These are phyloP conservation scores for Trichosanthes cucumerina DNA, from an alignment of 306 rosid genomes.

Conservation along the genomic window DNA sequence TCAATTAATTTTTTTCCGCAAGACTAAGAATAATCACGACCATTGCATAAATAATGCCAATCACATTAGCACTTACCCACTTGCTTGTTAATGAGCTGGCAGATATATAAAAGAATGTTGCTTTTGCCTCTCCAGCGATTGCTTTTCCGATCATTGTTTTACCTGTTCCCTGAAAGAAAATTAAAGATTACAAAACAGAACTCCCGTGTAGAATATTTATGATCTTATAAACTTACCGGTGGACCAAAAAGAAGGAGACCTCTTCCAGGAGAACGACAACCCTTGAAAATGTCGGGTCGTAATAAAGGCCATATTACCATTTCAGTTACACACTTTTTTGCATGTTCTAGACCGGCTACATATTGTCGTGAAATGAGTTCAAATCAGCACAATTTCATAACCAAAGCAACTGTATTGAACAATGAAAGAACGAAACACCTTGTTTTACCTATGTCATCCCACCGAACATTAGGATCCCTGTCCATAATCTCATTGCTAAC, in stretches of 20 bases:
- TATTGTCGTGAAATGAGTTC: slow-evolving; percentile 7
- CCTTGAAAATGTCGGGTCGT: slow-evolving; percentile 83
- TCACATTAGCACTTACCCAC: slow-evolving; percentile 57
- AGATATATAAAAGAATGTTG: slow-evolving; percentile 92
- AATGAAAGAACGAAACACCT: slow-evolving; percentile 10
- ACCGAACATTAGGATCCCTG: slow-evolving; percentile 79
- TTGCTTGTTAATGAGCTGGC: slow-evolving; percentile 95
- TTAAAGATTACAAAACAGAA: slow-evolving; percentile 18
- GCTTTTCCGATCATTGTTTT: slow-evolving; percentile 99
- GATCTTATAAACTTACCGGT: slow-evolving; percentile 55
- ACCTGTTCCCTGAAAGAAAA: slow-evolving; percentile 74
- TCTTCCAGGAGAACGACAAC: slow-evolving; percentile 92
- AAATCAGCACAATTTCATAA: slow-evolving; percentile 17
- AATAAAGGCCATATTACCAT: slow-evolving; percentile 86
- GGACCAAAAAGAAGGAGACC: slow-evolving; percentile 98
- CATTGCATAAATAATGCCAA: not conserved
- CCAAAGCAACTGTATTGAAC: slow-evolving; percentile 6
- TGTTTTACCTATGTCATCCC: slow-evolving; percentile 68
- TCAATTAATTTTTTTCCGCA: not conserved
- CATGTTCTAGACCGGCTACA: slow-evolving; percentile 86
- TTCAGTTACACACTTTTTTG: slow-evolving; percentile 73
- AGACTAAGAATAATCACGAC: not conserved
- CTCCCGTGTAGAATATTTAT: slow-evolving; percentile 3
- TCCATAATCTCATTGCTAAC: slow-evolving; percentile 97
- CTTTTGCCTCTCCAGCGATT: slow-evolving; percentile 98